These are phyloP conservation scores for Marasmius tenuissimus DNA, from an alignment of 1,284 basidiomycete species.

Conservation along the genomic window DNA sequence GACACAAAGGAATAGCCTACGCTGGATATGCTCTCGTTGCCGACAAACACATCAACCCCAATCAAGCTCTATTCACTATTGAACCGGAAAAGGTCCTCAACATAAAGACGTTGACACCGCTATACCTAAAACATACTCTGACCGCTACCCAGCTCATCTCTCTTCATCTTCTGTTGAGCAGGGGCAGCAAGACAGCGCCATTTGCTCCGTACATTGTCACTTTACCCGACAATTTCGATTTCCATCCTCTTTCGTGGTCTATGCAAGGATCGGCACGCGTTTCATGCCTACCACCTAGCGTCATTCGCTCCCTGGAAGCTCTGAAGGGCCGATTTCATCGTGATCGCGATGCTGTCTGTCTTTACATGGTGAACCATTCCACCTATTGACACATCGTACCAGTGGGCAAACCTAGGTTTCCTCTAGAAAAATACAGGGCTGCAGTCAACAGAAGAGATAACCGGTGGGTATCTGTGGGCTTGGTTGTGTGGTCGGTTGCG, in stretches of 20 bases:
- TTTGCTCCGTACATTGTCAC: slow-evolving; percentile 79
- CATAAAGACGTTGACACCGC: slow-evolving; percentile 54
- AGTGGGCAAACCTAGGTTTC: neutral
- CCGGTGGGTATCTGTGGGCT: slow-evolving; percentile 70
- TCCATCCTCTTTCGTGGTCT: slow-evolving; percentile 79
- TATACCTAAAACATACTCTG: slow-evolving; percentile 49
- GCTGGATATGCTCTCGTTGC: slow-evolving; percentile 75
- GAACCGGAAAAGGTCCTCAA: slow-evolving; percentile 75
- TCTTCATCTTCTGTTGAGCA: slow-evolving; percentile 61
- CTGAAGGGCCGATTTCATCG: slow-evolving; percentile 53
- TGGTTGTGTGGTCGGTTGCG: slow-evolving; percentile 76
- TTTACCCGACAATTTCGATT: slow-evolving; percentile 66
- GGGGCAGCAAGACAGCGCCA: slow-evolving; percentile 32
- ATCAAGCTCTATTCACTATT: slow-evolving; percentile 56
- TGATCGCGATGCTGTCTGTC: slow-evolving; percentile 55
- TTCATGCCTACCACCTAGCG: slow-evolving; percentile 49
- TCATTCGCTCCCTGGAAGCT: slow-evolving; percentile 43
- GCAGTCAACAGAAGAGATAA: slow-evolving; percentile 19
- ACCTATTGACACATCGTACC: neutral
- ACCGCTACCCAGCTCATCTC: slow-evolving; percentile 61
- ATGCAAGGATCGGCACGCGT: slow-evolving; percentile 40
- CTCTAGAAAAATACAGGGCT: neutral
- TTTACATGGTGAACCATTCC: slow-evolving; percentile 43
- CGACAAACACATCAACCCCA: slow-evolving; percentile 40
- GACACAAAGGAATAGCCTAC: neutral